Percentiles rank a stretch among this genome's conserved stretches.
Conservation (phyloP, 1,284 basidiomycete genomes). For the Pseudomicrostroma phylloplanum region DNA sequence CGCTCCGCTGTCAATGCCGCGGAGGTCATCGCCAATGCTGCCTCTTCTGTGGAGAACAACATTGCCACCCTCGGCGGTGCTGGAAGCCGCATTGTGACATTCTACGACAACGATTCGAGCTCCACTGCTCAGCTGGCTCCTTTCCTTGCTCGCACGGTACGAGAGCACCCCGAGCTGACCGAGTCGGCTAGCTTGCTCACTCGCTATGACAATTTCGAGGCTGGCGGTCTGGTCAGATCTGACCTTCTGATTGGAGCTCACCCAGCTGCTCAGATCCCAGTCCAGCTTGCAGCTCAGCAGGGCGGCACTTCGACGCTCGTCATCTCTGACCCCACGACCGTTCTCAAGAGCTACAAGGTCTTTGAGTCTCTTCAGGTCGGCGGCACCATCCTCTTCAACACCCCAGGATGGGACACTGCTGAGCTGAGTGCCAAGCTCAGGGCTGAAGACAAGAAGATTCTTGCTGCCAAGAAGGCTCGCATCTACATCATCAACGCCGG, state of each 20-base stretch:
- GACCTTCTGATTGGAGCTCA: slow-evolving; percentile 39
- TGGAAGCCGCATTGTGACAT: slow-evolving; percentile 30
- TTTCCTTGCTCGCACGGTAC: slow-evolving; percentile 36
- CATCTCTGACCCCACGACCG: slow-evolving; percentile 33
- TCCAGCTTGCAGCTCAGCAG: slow-evolving; percentile 34
- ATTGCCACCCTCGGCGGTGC: slow-evolving; percentile 9
- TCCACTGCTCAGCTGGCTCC: slow-evolving; percentile 30
- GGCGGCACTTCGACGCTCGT: slow-evolving; percentile 35
- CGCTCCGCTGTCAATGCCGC: slow-evolving; percentile 23
- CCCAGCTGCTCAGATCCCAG: slow-evolving; percentile 25
- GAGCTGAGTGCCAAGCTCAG: slow-evolving; percentile 43
- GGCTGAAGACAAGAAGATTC: slow-evolving; percentile 38
- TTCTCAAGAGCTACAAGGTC: slow-evolving; percentile 39
- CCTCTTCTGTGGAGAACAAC: slow-evolving; percentile 1
- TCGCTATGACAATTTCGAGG: slow-evolving; percentile 48
- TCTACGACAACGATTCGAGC: slow-evolving; percentile 44
- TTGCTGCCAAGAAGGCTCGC: slow-evolving; percentile 36
- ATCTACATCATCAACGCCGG: slow-evolving; percentile 40
- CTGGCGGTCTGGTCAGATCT: slow-evolving; percentile 38
- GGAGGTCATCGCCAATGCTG: slow-evolving; percentile 23
- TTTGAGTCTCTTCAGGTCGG: slow-evolving; percentile 38
- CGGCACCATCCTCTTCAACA: slow-evolving; percentile 45
- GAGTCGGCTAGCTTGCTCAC: slow-evolving; percentile 38
- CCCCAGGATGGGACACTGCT: slow-evolving; percentile 37
- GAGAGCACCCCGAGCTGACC: slow-evolving; percentile 25